These are phyloP conservation scores for Sapria himalayana DNA, from an alignment of 345 rosid species.

Conservation along the genomic window DNA sequence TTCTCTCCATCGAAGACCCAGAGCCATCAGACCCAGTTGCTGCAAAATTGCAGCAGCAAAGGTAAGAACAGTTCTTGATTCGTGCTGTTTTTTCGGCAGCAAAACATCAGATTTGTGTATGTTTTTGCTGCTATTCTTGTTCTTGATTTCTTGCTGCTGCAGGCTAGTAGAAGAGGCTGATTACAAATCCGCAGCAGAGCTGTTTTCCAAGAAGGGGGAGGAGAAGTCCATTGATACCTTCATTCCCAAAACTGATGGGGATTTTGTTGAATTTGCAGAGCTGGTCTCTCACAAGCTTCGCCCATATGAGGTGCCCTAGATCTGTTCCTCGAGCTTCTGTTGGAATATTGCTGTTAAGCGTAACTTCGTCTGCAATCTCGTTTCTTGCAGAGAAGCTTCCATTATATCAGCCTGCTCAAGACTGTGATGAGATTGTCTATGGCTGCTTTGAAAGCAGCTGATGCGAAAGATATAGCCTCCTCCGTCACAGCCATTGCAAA, in stretches of 20 bases:
- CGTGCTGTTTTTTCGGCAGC: neutral
- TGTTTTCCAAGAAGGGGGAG: slow-evolving; percentile 39
- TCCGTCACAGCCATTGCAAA: slow-evolving; percentile 69
- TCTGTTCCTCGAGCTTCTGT: neutral
- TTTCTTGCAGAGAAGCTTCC: slow-evolving; percentile 61
- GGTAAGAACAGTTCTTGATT: slow-evolving; percentile 14
- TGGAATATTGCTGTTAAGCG: neutral
- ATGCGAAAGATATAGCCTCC: slow-evolving; percentile 72
- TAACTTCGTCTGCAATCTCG: slow-evolving; percentile 1
- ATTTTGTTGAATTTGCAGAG: slow-evolving; percentile 81
- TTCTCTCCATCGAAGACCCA: slow-evolving; percentile 15
- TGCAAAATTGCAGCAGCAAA: slow-evolving; percentile 62
- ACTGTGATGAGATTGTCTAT: slow-evolving; percentile 64
- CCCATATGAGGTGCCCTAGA: slow-evolving; percentile 38
- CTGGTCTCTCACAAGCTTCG: slow-evolving; percentile 53
- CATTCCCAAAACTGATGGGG: slow-evolving; percentile 88
- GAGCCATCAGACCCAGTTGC: slow-evolving; percentile 43
- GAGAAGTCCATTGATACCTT: slow-evolving; percentile 42
- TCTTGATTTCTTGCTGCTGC: slow-evolving; percentile 1
- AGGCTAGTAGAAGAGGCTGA: slow-evolving; percentile 97
- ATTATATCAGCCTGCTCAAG: slow-evolving; percentile 51
- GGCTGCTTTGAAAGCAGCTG: slow-evolving; percentile 59
- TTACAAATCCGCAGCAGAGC: slow-evolving; percentile 45
- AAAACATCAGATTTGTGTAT: neutral
- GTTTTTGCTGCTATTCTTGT: neutral